These are phyloP conservation scores for Trametes sp. DNA, from an alignment of 1,284 basidiomycete species.

Conservation along the genomic window DNA sequence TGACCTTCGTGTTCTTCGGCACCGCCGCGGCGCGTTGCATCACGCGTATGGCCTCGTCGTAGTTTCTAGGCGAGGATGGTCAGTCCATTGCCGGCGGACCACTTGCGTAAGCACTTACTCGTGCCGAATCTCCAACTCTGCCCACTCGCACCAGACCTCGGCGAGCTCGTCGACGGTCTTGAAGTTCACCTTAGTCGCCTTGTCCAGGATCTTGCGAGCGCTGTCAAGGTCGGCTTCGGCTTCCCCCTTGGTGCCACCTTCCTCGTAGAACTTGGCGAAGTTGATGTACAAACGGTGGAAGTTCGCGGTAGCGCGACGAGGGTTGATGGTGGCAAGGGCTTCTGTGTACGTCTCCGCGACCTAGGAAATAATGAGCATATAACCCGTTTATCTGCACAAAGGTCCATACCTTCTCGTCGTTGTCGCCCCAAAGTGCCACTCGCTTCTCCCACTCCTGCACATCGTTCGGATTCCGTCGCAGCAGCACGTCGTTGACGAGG, in stretches of 20 bases:
- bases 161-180: slow-evolving; percentile 97
- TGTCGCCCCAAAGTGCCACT: slow-evolving; percentile 91
- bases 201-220: slow-evolving; percentile 93
- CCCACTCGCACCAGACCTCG: slow-evolving; percentile 99
- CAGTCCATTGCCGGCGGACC: slow-evolving; percentile 8
- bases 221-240: slow-evolving; percentile 86
- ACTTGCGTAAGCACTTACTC: slow-evolving; percentile 67
- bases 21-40: slow-evolving; percentile 96
- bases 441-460: slow-evolving; percentile 99
- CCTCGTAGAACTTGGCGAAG: slow-evolving; percentile 98
- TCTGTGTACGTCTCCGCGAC: slow-evolving; percentile 93
- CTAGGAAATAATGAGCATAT: slow-evolving; percentile 45
- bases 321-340: slow-evolving; percentile 89
- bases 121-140: slow-evolving; percentile 96
- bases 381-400: too few relatives aligned
- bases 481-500: slow-evolving; percentile 94
- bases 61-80: slow-evolving; percentile 71
- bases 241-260: slow-evolving; percentile 83
- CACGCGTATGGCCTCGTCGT: slow-evolving; percentile 92
- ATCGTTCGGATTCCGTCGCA: slow-evolving; percentile 96
- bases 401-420: slow-evolving; percentile 83
- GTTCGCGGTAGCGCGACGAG: slow-evolving; percentile 92
- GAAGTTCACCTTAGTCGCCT: slow-evolving; percentile 91
- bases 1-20: slow-evolving; percentile 90
- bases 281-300: slow-evolving; percentile 92